phyloP scores from a whole-genome alignment of 305 asterid species.

The Solanum hybrid region DNA sequence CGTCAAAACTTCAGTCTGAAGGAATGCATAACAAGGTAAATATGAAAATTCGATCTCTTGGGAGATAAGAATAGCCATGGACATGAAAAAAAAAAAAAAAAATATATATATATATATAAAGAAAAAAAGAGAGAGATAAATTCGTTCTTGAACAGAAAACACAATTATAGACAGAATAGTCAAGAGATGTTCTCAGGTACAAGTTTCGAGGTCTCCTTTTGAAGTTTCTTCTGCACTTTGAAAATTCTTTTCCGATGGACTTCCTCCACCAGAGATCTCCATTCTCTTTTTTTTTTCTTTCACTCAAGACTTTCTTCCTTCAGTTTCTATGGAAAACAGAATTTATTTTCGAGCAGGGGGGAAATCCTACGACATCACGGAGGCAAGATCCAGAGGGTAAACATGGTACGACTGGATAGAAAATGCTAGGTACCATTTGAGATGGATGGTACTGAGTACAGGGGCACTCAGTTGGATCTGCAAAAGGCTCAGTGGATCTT shows the following conservation, averaged over 20 bases:
- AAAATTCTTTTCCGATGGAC: background rate
- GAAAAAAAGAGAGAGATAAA: background rate
- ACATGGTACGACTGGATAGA: background rate
- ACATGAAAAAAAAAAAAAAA: background rate
- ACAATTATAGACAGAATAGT: background rate
- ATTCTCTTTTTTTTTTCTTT: background rate
- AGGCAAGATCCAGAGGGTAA: background rate
- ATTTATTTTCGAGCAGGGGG: background rate
- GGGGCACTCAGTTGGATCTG: background rate
- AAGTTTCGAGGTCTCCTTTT: background rate
- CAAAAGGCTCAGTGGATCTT: background rate
- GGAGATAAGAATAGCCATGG: slow-evolving; percentile 4
- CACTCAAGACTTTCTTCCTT: background rate
- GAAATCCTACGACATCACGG: background rate
- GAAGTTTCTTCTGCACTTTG: background rate
- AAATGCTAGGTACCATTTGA: background rate
- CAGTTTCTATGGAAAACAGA: background rate
- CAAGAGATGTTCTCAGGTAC: background rate
- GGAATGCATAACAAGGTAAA: slow-evolving; percentile 18
- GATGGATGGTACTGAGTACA: background rate
- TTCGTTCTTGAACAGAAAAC: background rate
- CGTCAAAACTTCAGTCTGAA: slow-evolving; percentile 82
- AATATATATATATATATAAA: no score
- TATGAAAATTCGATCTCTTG: background rate
- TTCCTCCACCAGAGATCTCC: background rate